Base-by-base conservation (phyloP, 345 rosid genomes). In the Salix exigua region DNA sequence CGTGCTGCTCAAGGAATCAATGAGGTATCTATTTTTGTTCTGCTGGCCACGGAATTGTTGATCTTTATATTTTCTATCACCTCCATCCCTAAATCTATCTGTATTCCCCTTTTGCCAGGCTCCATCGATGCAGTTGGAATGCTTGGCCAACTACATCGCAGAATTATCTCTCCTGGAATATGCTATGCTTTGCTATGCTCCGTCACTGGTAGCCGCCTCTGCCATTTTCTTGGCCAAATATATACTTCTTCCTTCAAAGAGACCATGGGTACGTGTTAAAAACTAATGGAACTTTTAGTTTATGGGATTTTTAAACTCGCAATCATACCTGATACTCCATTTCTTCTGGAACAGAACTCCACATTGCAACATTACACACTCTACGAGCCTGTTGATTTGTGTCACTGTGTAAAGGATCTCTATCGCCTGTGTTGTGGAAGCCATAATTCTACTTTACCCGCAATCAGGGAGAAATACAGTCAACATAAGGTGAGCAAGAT, bases 181-280 rank as follows among this genome's bases (percentile, higher is more conserved):
- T 76, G 68, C 63, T 51, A 90, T 95, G 96, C 97, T 95, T 72
- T 70, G 83, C 73, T 83, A 90, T 71, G 76, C 91, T 72, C 98
- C 98, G 40, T 95, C 99, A 13, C 86, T 95, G 4, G 58, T 91
- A 1, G 97, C 98, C n/a, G 96, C 97, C 73, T 95, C 97, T 30
- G 88, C 99, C 25, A 90, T 93, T 75, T 91, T 95, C 86, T 85
- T 95, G 77, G 91, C 96, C 66, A 90, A 87, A 82, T 91, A 79
- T 77, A 83, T 93, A 17, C 85, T 91, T 73, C 61, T 83, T 73
- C 98, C 99, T 73, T 84, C 93, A 46, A 90, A 78, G 83, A 88
- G 86, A 79, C 96, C 98, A 66, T 95, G 99, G 97, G 99, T 95
- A 91, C 31, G 86, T 75, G 3, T 2, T 46, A 21, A 0, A 7